phyloP scores from a whole-genome alignment of 1,284 basidiomycete species.

The Microbotryum saponariae region DNA sequence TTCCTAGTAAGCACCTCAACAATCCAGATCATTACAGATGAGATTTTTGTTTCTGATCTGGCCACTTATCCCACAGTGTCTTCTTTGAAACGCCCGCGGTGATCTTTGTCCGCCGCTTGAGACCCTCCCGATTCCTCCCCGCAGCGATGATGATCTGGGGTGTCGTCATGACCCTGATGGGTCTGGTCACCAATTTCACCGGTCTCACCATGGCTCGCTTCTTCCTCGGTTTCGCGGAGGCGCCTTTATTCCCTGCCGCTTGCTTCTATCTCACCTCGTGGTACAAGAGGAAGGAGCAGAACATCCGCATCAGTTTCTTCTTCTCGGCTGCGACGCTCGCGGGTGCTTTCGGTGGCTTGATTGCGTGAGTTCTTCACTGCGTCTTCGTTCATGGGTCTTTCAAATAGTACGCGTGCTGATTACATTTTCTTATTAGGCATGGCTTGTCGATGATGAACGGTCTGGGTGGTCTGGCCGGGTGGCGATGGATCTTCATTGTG shows the following conservation, averaged over 20 bases:
- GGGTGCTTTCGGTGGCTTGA: slow-evolving; percentile 39
- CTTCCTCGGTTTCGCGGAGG: slow-evolving; percentile 42
- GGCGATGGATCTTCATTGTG: slow-evolving; percentile 39
- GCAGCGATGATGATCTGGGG: slow-evolving; percentile 18
- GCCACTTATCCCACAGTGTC: background rate
- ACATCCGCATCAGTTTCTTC: slow-evolving; percentile 44
- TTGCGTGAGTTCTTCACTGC: too few relatives aligned
- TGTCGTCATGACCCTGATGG: slow-evolving; percentile 45
- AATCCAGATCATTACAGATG: slow-evolving; percentile 9
- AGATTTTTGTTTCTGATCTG: background rate
- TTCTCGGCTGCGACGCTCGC: slow-evolving; percentile 46
- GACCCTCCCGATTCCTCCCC: slow-evolving; percentile 40
- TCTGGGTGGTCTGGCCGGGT: slow-evolving; percentile 20
- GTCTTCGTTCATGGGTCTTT: too few relatives aligned
- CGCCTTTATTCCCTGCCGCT: slow-evolving; percentile 35
- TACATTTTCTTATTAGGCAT: background rate
- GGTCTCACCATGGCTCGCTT: slow-evolving; percentile 44
- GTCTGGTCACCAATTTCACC: slow-evolving; percentile 42
- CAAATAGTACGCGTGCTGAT: too few relatives aligned
- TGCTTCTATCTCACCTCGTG: slow-evolving; percentile 44
- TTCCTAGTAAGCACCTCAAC: background rate
- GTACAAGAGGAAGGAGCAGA: slow-evolving; percentile 42
- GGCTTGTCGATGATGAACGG: slow-evolving; percentile 21
- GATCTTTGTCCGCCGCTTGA: slow-evolving; percentile 4
- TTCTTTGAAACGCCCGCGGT: slow-evolving; percentile 16